These are phyloP conservation scores for Moricandia moricandioides DNA, from an alignment of 345 rosid species.

Conservation along the genomic window DNA sequence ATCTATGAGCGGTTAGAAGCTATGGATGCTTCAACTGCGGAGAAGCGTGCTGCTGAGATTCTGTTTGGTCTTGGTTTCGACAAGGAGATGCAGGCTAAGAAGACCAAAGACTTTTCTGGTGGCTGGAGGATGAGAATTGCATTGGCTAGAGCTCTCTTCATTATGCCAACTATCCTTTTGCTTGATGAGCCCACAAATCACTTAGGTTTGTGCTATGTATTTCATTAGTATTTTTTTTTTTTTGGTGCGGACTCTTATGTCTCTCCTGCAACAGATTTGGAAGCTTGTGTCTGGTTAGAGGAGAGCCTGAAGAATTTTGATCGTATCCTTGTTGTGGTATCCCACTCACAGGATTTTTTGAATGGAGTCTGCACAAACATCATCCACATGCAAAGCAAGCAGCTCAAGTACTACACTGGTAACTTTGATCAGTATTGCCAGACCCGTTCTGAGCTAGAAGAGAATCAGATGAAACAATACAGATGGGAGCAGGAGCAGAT, in stretches of 20 bases:
- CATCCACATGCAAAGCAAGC: not conserved
- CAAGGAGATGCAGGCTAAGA: conserved; percentile 91
- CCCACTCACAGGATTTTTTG: too few species aligned
- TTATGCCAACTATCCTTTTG: conserved; percentile 87
- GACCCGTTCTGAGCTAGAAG: conserved; percentile 47
- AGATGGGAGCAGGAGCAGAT: conserved; percentile 99
- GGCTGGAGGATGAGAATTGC: conserved; percentile 99
- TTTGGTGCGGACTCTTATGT: not conserved
- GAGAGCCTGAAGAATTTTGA: conserved; percentile 29
- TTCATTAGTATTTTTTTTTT: not conserved
- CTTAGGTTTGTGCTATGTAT: conserved; percentile 50
- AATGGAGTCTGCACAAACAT: too few species aligned
- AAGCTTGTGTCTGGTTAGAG: conserved; percentile 99
- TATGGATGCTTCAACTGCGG: conserved; percentile 90
- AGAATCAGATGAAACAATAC: not conserved
- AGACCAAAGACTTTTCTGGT: conserved; percentile 92
- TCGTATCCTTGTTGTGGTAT: too few species aligned
- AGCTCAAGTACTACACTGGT: conserved; percentile 77
- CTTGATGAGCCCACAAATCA: conserved; percentile 99
- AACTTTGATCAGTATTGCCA: conserved; percentile 95
- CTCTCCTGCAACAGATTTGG: conserved; percentile 61
- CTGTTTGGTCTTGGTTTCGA: conserved; percentile 91
- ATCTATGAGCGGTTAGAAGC: conserved; percentile 92
- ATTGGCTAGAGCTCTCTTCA: conserved; percentile 87
- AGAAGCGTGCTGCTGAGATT: conserved; percentile 98